Percentiles rank a stretch among this genome's conserved stretches.
phyloP scores from a whole-genome alignment of 2,329 filamentous ascomycete species.

The Penicillium paneum region DNA sequence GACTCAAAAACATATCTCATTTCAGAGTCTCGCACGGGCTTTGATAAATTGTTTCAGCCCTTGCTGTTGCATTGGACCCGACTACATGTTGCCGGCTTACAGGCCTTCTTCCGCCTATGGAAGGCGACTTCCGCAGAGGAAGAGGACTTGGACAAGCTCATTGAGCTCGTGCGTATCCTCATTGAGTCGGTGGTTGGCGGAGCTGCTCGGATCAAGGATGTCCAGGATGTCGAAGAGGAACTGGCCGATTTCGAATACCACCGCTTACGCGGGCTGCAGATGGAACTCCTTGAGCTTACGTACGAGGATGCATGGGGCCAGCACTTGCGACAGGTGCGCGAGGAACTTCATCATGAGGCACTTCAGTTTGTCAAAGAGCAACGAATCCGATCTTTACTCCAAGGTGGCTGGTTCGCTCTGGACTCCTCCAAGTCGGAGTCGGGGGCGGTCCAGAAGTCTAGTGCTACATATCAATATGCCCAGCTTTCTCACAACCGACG shows the following conservation, averaged over 20 bases:
- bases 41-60: conserved; percentile 83
- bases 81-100: conserved; percentile 78
- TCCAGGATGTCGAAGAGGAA: conserved; percentile 85
- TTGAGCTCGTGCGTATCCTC: conserved; percentile 84
- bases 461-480: conserved; percentile 72
- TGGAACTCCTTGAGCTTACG: conserved; percentile 84
- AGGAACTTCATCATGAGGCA: conserved; percentile 86
- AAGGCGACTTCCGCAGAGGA: conserved; percentile 78
- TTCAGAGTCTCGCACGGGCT: conserved; percentile 70
- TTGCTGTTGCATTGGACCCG: conserved; percentile 89
- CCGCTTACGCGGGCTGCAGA: conserved; percentile 78
- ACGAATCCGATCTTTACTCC: conserved; percentile 80
- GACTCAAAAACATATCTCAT: conserved; percentile 73
- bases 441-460: conserved; percentile 42
- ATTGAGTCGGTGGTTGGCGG: conserved; percentile 85
- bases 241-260: conserved; percentile 77
- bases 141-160: conserved; percentile 91
- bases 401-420: conserved; percentile 81
- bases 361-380: conserved; percentile 97
- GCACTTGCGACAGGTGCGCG: conserved; percentile 83
- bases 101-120: conserved; percentile 89
- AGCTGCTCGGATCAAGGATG: conserved; percentile 75
- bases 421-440: conserved; percentile 48
- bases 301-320: conserved; percentile 95
- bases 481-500: conserved; percentile 87